Percentiles rank a stretch among this genome's conserved stretches.
phyloP scores from a whole-genome alignment of 2,329 filamentous ascomycete genomes.

The Harringtonia lauricola region DNA sequence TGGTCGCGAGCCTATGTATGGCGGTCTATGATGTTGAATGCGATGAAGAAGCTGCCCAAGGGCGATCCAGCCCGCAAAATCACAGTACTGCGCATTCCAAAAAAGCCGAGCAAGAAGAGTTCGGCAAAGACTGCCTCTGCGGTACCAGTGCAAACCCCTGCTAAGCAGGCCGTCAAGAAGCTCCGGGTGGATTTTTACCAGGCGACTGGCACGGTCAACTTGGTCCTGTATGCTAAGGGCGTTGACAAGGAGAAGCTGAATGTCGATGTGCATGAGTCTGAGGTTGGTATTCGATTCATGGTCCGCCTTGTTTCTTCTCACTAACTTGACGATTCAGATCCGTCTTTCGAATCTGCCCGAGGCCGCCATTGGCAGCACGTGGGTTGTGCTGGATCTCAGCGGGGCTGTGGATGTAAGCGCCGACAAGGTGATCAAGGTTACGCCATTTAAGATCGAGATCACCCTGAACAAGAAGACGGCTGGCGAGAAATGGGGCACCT shows the following conservation, averaged over 20 bases:
- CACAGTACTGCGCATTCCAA: constrained; percentile 23
- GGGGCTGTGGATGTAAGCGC: constrained; percentile 14
- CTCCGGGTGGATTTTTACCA: constrained; percentile 31
- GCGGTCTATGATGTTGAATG: constrained; percentile 34
- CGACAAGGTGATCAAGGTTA: constrained; percentile 15
- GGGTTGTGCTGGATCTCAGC: constrained; percentile 14
- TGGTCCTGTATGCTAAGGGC: constrained; percentile 29
- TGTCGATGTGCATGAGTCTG: constrained; percentile 1
- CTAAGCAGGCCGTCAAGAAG: constrained; percentile 15
- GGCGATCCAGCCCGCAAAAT: constrained; percentile 36
- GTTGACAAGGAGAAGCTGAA: constrained; percentile 14
- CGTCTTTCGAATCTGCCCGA: constrained; percentile 8
- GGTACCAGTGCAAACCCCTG: not conserved
- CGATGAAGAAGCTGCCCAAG: constrained; percentile 30
- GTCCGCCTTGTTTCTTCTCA: not conserved
- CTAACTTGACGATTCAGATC: not conserved
- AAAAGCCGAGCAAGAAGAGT: constrained; percentile 6
- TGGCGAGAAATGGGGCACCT: constrained; percentile 19
- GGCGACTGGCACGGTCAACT: constrained; percentile 21
- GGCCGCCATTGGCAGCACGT: constrained; percentile 9
- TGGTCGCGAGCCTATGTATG: constrained; percentile 32
- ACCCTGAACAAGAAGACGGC: constrained; percentile 17
- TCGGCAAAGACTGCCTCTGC: not conserved
- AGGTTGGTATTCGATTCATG: constrained; percentile 8
- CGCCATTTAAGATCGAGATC: constrained; percentile 23